Evolutionary conservation across 768 basidiomycete species (phyloP).

Genomic region (Pleurotus djamor): DNA sequence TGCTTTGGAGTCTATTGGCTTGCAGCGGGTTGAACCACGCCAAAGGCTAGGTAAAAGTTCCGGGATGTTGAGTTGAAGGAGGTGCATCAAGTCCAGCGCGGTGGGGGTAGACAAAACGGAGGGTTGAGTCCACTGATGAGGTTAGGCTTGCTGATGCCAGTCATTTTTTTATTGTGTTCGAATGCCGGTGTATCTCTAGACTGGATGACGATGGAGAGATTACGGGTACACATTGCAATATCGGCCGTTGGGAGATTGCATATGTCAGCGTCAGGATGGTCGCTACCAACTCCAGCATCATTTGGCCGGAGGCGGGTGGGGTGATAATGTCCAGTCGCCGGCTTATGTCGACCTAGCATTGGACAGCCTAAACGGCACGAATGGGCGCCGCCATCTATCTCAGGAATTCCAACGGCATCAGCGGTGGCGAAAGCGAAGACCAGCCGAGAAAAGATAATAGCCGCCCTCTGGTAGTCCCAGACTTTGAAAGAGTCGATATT

Average conservation of each 20-base stretch:
- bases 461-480: slow-evolving; percentile 20
- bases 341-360: slow-evolving; percentile 26
- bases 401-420: slow-evolving; percentile 23
- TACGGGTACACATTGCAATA: slow-evolving; percentile 14
- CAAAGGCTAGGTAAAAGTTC: slow-evolving; percentile 17
- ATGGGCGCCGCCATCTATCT: slow-evolving; percentile 24
- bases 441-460: slow-evolving; percentile 13
- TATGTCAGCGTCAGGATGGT: slow-evolving; percentile 18
- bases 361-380: slow-evolving; percentile 31
- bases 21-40: too few relatives aligned
- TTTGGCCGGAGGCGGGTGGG: slow-evolving; percentile 24
- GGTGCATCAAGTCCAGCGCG: slow-evolving; percentile 33
- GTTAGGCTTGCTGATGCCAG: slow-evolving; percentile 30
- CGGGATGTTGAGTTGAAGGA: slow-evolving; percentile 21
- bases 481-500: slow-evolving; percentile 27
- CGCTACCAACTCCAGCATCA: slow-evolving; percentile 16
- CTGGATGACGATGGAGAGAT: slow-evolving; percentile 8
- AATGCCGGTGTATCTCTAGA: slow-evolving; percentile 16
- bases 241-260: slow-evolving; percentile 24
- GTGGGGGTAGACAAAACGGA: slow-evolving; percentile 21
- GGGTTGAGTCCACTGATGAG: slow-evolving; percentile 22
- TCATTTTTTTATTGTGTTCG: slow-evolving; percentile 15
- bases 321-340: slow-evolving; percentile 26
- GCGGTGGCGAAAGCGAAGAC: slow-evolving; percentile 23
- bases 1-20: too few relatives aligned